Percentiles rank a stretch among this genome's conserved stretches.
These are phyloP conservation scores for Alternaria sp. DNA, from an alignment of 2,329 filamentous ascomycete species.

Conservation along the genomic window DNA sequence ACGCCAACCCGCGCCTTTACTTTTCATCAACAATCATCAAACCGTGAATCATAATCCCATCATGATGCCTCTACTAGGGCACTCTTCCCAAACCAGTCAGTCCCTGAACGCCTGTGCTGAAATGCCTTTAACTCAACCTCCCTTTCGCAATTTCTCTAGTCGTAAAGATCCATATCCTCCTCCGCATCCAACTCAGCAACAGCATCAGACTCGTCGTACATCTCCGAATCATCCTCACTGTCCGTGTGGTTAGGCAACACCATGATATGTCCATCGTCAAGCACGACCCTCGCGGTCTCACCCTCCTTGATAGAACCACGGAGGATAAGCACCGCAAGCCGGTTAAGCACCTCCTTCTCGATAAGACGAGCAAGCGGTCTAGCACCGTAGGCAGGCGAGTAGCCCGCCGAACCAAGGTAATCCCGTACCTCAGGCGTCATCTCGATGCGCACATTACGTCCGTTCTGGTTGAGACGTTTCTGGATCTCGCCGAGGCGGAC, in stretches of 20 bases:
- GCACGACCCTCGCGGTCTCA: conserved; percentile 78
- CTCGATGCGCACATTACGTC: conserved; percentile 83
- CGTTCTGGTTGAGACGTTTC: conserved; percentile 84
- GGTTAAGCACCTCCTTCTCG: conserved; percentile 96
- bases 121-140: background rate
- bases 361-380: conserved; percentile 87
- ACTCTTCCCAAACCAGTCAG: background rate
- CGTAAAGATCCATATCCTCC: conserved; percentile 68
- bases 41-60: conserved; percentile 11
- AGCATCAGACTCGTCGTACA: conserved; percentile 78
- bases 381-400: conserved; percentile 94
- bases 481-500: conserved; percentile 88
- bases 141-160: conserved; percentile 54
- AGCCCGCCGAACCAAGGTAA: conserved; percentile 88
- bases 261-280: conserved; percentile 78
- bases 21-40: conserved; percentile 5
- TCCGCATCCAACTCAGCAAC: conserved; percentile 69
- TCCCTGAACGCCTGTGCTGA: conserved; percentile 19
- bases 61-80: background rate
- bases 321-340: conserved; percentile 87
- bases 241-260: conserved; percentile 84
- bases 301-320: conserved; percentile 85
- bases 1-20: conserved; percentile 3
- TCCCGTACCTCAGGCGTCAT: conserved; percentile 87
- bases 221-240: conserved; percentile 72